These are phyloP conservation scores for Russula compacta DNA, from an alignment of 768 basidiomycete species.

Conservation along the genomic window DNA sequence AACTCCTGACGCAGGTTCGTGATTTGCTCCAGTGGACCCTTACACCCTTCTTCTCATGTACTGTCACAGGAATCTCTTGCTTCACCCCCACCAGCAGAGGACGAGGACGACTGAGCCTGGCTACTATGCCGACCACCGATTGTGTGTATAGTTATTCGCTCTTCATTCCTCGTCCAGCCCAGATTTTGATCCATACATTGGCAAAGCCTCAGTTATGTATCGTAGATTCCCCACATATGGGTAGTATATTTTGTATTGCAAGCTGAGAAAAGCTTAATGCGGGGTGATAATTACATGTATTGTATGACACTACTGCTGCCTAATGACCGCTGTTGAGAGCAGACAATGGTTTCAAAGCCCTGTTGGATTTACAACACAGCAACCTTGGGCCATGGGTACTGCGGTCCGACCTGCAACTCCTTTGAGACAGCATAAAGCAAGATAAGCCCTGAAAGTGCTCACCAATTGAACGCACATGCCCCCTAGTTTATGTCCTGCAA, in stretches of 20 bases:
- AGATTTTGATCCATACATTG: neutral
- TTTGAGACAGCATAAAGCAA: neutral
- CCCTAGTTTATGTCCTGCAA: constrained; percentile 81
- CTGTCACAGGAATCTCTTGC: constrained; percentile 49
- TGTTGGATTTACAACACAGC: constrained; percentile 29
- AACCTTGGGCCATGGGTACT: constrained; percentile 50
- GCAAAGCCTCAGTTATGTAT: neutral
- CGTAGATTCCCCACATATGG: constrained; percentile 8
- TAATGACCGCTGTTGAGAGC: constrained; percentile 33
- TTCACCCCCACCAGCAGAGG: constrained; percentile 53
- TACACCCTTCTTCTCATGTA: constrained; percentile 15
- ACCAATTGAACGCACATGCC: constrained; percentile 80
- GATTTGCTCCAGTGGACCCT: constrained; percentile 9
- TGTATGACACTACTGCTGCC: constrained; percentile 16
- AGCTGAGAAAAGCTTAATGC: constrained; percentile 31
- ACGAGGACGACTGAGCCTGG: constrained; percentile 22
- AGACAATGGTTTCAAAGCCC: constrained; percentile 18
- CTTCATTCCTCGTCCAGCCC: neutral
- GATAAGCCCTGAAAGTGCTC: constrained; percentile 17
- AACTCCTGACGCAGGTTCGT: constrained; percentile 54
- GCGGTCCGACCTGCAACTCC: constrained; percentile 40
- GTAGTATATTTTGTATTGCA: constrained; percentile 23
- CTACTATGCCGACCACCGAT: neutral
- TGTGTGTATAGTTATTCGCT: neutral
- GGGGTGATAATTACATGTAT: constrained; percentile 18